phyloP scores from a whole-genome alignment of 768 basidiomycete species.

The Boletus subcaerulescens region DNA sequence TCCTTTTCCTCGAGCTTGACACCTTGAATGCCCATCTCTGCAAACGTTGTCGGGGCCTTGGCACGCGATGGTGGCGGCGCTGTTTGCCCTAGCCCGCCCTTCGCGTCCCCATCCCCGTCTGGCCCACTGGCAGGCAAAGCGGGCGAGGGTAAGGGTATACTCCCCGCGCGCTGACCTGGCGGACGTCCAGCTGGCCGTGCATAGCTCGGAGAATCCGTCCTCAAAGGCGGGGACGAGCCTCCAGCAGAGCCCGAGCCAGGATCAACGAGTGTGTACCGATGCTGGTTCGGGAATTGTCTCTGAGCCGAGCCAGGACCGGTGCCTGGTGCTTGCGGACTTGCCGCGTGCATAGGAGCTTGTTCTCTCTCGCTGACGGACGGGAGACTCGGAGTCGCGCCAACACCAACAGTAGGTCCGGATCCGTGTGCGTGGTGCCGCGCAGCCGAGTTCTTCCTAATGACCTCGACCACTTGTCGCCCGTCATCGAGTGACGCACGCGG shows the following conservation, averaged over 20 bases:
- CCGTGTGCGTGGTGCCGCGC: slow-evolving; percentile 12
- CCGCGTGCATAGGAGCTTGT: not conserved
- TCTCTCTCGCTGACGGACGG: not conserved
- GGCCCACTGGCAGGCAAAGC: not conserved
- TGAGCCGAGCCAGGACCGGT: not conserved
- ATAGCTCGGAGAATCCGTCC: slow-evolving; percentile 24
- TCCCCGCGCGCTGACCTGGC: slow-evolving; percentile 29
- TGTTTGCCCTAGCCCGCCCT: not conserved
- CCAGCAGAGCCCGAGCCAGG: slow-evolving; percentile 26
- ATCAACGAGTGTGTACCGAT: slow-evolving; percentile 50
- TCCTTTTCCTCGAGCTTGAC: slow-evolving; percentile 77
- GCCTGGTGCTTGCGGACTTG: not conserved
- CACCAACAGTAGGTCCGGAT: not conserved
- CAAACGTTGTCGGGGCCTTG: slow-evolving; percentile 73
- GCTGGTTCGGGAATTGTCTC: slow-evolving; percentile 35
- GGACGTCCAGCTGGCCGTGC: slow-evolving; percentile 31
- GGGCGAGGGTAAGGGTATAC: slow-evolving; percentile 16
- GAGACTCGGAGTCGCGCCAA: not conserved
- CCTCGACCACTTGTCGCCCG: slow-evolving; percentile 48
- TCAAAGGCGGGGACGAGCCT: slow-evolving; percentile 10
- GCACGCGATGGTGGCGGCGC: slow-evolving; percentile 1
- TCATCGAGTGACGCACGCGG: slow-evolving; percentile 30
- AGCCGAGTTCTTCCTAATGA: slow-evolving; percentile 51
- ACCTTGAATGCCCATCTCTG: slow-evolving; percentile 89
- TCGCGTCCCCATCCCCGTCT: not conserved